phyloP scores from a whole-genome alignment of 345 rosid species.

The Brassica juncea region DNA sequence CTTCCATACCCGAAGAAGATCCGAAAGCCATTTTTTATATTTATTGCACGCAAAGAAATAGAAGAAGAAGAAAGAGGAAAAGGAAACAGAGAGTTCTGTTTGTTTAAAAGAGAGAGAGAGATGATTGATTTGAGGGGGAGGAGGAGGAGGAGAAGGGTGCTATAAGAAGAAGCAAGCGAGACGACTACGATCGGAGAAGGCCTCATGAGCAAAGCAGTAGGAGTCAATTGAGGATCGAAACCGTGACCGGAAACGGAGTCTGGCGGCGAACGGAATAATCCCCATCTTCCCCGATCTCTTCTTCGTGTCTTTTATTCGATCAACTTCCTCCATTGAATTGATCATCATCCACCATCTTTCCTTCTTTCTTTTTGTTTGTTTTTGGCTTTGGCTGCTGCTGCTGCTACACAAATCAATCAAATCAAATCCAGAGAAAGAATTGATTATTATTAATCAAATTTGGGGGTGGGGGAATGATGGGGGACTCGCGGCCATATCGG shows the following conservation, averaged over 20 bases:
- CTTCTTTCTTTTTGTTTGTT: no score
- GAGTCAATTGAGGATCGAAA: slow-evolving; percentile 49
- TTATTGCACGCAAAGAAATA: slow-evolving; percentile 16
- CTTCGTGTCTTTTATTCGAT: slow-evolving; percentile 20
- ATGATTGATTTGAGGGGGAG: background rate
- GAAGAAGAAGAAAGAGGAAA: background rate
- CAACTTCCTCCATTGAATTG: slow-evolving; percentile 16
- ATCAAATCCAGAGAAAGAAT: background rate
- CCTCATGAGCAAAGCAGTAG: slow-evolving; percentile 47
- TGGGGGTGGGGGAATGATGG: background rate
- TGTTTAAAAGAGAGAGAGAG: background rate
- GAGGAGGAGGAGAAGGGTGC: background rate
- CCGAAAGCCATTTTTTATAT: slow-evolving; percentile 41
- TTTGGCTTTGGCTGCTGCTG: no score
- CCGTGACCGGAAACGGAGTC: slow-evolving; percentile 39
- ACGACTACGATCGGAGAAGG: slow-evolving; percentile 45
- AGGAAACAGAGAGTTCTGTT: background rate
- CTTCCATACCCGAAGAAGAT: slow-evolving; percentile 39
- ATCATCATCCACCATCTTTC: slow-evolving; percentile 15
- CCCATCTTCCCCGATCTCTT: slow-evolving; percentile 14
- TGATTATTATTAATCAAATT: background rate
- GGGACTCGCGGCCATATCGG: slow-evolving; percentile 17
- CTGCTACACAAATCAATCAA: background rate
- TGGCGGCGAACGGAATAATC: slow-evolving; percentile 28
- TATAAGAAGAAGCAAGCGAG: slow-evolving; percentile 21